Percentiles rank a stretch among this genome's conserved stretches.
Conservation (phyloP, 2,329 filamentous ascomycete species). For the Colletotrichum sp. region DNA sequence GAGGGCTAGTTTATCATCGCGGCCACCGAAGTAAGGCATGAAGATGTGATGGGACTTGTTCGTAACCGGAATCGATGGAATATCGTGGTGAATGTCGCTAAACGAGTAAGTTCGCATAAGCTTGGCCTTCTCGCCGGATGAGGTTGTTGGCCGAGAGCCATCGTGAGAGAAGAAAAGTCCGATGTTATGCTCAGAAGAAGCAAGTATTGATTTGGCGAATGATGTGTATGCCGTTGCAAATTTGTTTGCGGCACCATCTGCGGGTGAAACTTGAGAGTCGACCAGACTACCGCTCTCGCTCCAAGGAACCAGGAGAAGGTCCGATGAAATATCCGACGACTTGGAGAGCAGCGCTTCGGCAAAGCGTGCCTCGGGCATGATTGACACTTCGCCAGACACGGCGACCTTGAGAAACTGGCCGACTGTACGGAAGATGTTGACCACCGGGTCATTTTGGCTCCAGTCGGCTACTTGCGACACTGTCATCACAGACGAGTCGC, state of each 20-base stretch:
- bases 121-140: constrained; percentile 33
- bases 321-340: constrained; percentile 71
- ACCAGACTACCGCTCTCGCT: constrained; percentile 77
- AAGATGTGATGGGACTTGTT: constrained; percentile 84
- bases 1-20: constrained; percentile 81
- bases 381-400: constrained; percentile 79
- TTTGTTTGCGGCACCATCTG: constrained; percentile 32
- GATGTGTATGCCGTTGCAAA: constrained; percentile 63
- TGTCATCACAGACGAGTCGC: constrained; percentile 94
- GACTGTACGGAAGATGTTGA: constrained; percentile 91
- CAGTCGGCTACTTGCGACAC: constrained; percentile 82
- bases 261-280: constrained; percentile 24
- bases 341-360: constrained; percentile 77
- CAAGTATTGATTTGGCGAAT: constrained; percentile 75
- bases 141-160: constrained; percentile 41
- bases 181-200: constrained; percentile 68
- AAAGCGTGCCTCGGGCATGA: constrained; percentile 79
- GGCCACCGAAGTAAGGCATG: constrained; percentile 83
- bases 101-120: constrained; percentile 63
- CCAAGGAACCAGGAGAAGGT: constrained; percentile 88
- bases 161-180: constrained; percentile 82
- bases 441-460: constrained; percentile 77
- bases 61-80: constrained; percentile 56
- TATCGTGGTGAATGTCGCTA: constrained; percentile 58
- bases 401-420: constrained; percentile 84